Conservation (phyloP, 148 eudicot genomes). For the Chenopodium berlandieri region DNA sequence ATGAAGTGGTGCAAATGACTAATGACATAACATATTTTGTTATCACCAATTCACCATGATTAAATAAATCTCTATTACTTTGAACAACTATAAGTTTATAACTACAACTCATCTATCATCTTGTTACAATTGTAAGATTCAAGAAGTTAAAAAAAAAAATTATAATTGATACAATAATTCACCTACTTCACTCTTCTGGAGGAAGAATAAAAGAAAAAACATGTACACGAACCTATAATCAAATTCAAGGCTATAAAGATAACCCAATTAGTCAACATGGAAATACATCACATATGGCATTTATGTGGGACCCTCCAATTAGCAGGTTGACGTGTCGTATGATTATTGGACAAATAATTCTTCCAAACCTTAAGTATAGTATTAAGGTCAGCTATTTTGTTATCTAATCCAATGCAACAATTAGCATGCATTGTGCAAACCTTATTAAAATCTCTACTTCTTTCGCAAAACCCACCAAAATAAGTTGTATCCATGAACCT, state of each 20-base stretch:
- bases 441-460: slow-evolving; percentile 44
- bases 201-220: too few species aligned
- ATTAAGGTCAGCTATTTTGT: slow-evolving; percentile 44
- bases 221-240: too few species aligned
- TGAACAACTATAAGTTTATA: too few species aligned
- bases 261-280: too few species aligned
- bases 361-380: slow-evolving; percentile 55
- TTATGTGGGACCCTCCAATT: slow-evolving; percentile 45
- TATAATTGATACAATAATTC: background rate
- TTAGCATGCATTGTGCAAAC: slow-evolving; percentile 76
- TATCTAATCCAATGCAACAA: slow-evolving; percentile 53
- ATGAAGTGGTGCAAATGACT: too few species aligned
- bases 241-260: too few species aligned
- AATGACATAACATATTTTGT: too few species aligned
- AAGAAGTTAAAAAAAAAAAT: background rate
- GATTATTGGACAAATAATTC: slow-evolving; percentile 23
- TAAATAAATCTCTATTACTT: too few species aligned
- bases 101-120: too few species aligned
- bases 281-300: slow-evolving; percentile 15
- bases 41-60: too few species aligned
- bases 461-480: slow-evolving; percentile 62
- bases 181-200: too few species aligned
- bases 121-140: background rate
- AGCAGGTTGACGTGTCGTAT: slow-evolving; percentile 6
- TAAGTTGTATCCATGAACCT: slow-evolving; percentile 43